A percentile compares a stretch with the other conserved stretches of the same genome.
Evolutionary conservation across 192 early-diverging fungal species (phyloP).

Genomic region (Glomus cerebriforme): DNA sequence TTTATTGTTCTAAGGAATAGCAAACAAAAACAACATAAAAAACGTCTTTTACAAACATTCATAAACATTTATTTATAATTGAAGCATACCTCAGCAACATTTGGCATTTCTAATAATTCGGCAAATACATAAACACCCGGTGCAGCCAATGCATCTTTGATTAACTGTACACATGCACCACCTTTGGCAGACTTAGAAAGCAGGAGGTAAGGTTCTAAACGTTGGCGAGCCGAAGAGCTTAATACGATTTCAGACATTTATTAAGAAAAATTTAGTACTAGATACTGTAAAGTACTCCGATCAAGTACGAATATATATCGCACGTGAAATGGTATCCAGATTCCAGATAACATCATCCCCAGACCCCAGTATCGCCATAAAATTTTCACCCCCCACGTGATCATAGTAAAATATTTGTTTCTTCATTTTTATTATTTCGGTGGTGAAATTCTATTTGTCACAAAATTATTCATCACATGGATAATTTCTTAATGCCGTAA

Average conservation of each 20-base stretch:
- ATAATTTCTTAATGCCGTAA: no score
- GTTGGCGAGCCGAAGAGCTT: conserved; percentile 37
- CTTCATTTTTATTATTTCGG: no score
- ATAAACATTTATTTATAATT: background rate
- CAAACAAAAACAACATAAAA: background rate
- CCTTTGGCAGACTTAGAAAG: conserved; percentile 79
- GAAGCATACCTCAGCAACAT: conserved; percentile 61
- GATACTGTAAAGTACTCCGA: no score
- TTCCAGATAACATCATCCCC: no score
- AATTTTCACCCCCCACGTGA: no score
- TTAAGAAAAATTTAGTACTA: no score
- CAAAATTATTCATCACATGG: no score
- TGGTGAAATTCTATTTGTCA: no score
- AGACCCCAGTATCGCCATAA: no score
- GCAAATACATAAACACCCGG: conserved; percentile 80
- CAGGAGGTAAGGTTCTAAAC: conserved; percentile 69
- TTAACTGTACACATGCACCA: conserved; percentile 68
- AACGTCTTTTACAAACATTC: background rate
- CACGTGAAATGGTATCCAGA: no score
- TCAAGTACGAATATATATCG: no score
- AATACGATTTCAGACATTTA: conserved; percentile 22
- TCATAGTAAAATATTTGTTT: no score
- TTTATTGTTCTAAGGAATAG: background rate
- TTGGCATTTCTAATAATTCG: conserved; percentile 72
- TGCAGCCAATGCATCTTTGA: conserved; percentile 68